A percentile compares a stretch with the other conserved stretches of the same genome.
These are phyloP conservation scores for Hypoxylon sp. DNA, from an alignment of 2,329 filamentous ascomycete genomes.

Conservation along the genomic window DNA sequence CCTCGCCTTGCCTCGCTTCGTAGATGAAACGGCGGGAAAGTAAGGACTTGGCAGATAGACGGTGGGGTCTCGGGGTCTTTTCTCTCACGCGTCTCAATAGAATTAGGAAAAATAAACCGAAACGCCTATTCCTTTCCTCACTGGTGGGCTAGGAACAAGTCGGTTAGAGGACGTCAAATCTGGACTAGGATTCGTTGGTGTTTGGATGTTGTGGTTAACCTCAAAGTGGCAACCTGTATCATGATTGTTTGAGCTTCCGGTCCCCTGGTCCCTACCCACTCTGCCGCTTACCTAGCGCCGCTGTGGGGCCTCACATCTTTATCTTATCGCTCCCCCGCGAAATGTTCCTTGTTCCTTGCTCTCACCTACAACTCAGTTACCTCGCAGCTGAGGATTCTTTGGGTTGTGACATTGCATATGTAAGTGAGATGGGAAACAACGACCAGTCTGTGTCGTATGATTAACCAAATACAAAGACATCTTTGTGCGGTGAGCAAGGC, in stretches of 20 bases:
- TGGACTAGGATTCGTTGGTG: slow-evolving; percentile 24
- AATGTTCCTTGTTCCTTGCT: neutral
- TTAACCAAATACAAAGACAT: neutral
- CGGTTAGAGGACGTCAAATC: slow-evolving; percentile 2
- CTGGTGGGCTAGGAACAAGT: neutral
- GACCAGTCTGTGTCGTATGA: neutral
- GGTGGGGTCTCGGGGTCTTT: slow-evolving; percentile 4
- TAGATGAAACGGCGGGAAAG: slow-evolving; percentile 29
- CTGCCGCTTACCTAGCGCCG: neutral
- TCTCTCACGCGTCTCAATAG: slow-evolving; percentile 18
- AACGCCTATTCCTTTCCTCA: slow-evolving; percentile 14
- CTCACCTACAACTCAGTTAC: no score
- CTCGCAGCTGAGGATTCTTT: slow-evolving; percentile 1
- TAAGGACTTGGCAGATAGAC: slow-evolving; percentile 6
- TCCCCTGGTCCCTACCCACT: slow-evolving; percentile 21
- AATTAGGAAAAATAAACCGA: slow-evolving; percentile 9
- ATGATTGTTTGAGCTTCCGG: slow-evolving; percentile 50
- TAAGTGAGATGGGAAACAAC: neutral
- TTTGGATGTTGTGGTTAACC: slow-evolving; percentile 26
- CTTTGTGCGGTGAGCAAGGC: neutral
- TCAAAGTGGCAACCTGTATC: slow-evolving; percentile 46
- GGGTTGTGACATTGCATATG: slow-evolving; percentile 4
- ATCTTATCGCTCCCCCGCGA: slow-evolving; percentile 34
- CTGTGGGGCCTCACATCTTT: slow-evolving; percentile 31
- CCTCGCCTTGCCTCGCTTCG: slow-evolving; percentile 9